phyloP scores from a whole-genome alignment of 495 filamentous ascomycete species.

The Sporormia fimetaria region DNA sequence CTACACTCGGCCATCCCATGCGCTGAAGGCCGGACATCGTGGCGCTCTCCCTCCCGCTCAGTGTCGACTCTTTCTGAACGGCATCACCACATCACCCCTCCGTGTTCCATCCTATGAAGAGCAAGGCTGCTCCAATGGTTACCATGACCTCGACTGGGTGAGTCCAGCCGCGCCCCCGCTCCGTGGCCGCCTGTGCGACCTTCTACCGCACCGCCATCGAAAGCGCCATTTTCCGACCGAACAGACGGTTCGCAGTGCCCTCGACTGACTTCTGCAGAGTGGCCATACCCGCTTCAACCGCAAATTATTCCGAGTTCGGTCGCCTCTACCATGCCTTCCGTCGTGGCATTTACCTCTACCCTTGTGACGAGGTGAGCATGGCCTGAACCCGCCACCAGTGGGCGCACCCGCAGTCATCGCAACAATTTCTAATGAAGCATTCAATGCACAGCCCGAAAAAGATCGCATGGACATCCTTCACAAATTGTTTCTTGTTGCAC shows the following conservation, averaged over 20 bases:
- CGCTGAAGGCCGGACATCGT: too few relatives aligned
- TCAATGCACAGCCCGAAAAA: conserved; percentile 29
- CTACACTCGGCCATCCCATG: too few relatives aligned
- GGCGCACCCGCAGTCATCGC: neutral
- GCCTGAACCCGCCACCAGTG: neutral
- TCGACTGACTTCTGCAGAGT: conserved; percentile 7
- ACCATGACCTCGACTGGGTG: conserved; percentile 32
- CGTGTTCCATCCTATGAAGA: conserved; percentile 8
- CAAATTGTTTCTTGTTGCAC: conserved; percentile 44
- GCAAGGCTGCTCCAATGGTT: conserved; percentile 27
- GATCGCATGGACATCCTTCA: conserved; percentile 37
- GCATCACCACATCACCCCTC: conserved; percentile 2
- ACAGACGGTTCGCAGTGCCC: conserved; percentile 4
- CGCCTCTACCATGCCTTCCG: conserved; percentile 45
- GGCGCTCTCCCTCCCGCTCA: neutral
- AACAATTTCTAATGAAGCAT: conserved; percentile 12
- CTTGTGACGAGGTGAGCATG: conserved; percentile 45
- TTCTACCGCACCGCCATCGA: neutral
- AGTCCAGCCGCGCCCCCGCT: conserved; percentile 22
- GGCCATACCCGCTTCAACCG: conserved; percentile 23
- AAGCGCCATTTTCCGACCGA: too few relatives aligned
- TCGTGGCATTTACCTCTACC: conserved; percentile 50
- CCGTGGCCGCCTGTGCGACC: conserved; percentile 8
- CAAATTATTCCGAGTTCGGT: conserved; percentile 45
- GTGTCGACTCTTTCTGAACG: conserved; percentile 12